Percentiles rank a stretch among this genome's conserved stretches.
phyloP scores from a whole-genome alignment of 495 filamentous ascomycete species.

The Neurospora cerealis region DNA sequence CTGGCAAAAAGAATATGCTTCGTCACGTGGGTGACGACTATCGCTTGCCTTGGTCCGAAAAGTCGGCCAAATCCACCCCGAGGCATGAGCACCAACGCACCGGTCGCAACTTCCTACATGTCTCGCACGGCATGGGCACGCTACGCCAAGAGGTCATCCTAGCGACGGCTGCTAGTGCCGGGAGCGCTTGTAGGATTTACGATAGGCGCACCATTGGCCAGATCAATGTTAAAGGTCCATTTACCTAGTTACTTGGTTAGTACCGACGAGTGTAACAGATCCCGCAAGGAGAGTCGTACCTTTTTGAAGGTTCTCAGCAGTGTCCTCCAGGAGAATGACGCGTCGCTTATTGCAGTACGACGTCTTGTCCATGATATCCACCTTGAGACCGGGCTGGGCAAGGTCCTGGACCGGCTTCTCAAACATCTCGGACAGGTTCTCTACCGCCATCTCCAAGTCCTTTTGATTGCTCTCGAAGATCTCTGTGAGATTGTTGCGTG shows the following conservation, averaged over 20 bases:
- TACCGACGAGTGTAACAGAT: background rate
- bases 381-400: conserved; percentile 62
- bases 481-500: conserved; percentile 87
- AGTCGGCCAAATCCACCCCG: background rate
- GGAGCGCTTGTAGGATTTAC: background rate
- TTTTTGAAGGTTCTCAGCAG: conserved; percentile 78
- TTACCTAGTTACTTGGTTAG: conserved; percentile 21
- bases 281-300: conserved; percentile 45
- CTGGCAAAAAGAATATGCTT: background rate
- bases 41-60: background rate
- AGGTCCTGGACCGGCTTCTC: conserved; percentile 86
- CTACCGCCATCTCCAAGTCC: conserved; percentile 92
- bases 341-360: conserved; percentile 88
- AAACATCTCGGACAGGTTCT: conserved; percentile 93
- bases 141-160: background rate
- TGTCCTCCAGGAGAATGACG: conserved; percentile 81
- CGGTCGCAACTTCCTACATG: background rate
- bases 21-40: background rate
- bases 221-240: conserved; percentile 39
- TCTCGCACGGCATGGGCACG: background rate
- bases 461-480: conserved; percentile 99
- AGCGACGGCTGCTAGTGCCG: conserved; percentile 16
- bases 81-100: background rate
- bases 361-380: conserved; percentile 97
- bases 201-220: conserved; percentile 8